Base-by-base conservation (phyloP, 2,329 filamentous ascomycete genomes). In the Fusarium mangiferae region DNA sequence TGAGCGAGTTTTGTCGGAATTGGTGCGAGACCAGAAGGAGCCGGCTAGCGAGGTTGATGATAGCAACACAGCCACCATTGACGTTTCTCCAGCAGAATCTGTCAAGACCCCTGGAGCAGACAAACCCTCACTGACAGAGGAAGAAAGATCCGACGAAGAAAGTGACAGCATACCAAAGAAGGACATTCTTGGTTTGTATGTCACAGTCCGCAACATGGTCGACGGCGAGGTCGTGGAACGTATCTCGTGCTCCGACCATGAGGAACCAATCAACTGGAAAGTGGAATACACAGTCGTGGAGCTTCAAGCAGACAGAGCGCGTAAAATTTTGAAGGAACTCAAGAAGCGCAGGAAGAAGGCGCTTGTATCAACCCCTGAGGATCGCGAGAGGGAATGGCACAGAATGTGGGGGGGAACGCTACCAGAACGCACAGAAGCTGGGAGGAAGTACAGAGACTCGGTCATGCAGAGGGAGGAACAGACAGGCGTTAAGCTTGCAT, bases 281-380 rank as follows among this genome's bases (percentile, higher is more conserved):
- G 85, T 98, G n/a, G 90, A 96, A 76, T 98, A 97, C 82, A 87
- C 91, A 41, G 83, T 98, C 54, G 87, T 88, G 51, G 92, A 95
- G 73, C 84, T 95, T 5, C 59, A 82, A 0, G 72, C 75, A 6
- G 71, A 80, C 0, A 83, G 85, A 15, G 89, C 88, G 3, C 81
- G 81, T 68, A 81, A 63, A 1, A 80, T 93, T 30, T 94, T 94
- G 80, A 46, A 78, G 3, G 83, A 86, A 57, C 85, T 90, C 66
- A 89, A 90, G 79, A 81, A 77, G 7, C 87, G 92, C 22, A 88
- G 94, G 18, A 83, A 81, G 51, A 84, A 84, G 36, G 82, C 83
- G 1, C 79, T 90, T 41, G 79, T 68, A 3, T 80, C 82, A 18
- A 82, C 86, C 17, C 83, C 85, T 20, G 82, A 83, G 8, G 81